Conservation (phyloP, 106 monocot species). For the Apostasia shenzhenica region DNA sequence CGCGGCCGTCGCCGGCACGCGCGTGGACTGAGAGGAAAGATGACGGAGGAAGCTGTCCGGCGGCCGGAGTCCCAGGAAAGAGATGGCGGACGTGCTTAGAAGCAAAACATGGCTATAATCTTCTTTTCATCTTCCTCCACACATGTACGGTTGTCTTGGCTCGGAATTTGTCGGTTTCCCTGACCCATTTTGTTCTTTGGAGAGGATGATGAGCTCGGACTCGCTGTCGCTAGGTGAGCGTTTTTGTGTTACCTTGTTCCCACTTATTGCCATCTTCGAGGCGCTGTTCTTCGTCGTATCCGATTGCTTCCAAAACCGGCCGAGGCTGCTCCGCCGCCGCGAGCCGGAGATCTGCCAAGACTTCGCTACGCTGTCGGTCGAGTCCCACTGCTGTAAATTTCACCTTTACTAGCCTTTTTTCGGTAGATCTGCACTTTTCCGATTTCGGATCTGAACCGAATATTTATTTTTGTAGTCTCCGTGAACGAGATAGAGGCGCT, state of each 20-base stretch:
- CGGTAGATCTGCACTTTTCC: background rate
- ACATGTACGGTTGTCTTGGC: too few species aligned
- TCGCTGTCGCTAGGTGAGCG: slow-evolving; percentile 37
- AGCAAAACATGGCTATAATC: too few species aligned
- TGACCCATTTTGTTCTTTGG: background rate
- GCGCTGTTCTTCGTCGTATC: slow-evolving; percentile 31
- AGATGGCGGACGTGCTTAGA: too few species aligned
- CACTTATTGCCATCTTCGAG: slow-evolving; percentile 49
- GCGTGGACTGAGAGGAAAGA: too few species aligned
- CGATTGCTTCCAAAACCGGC: slow-evolving; percentile 44
- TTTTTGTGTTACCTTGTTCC: slow-evolving; percentile 43
- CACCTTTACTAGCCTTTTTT: background rate
- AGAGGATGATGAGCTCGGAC: slow-evolving; percentile 20
- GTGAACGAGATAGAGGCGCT: slow-evolving; percentile 87
- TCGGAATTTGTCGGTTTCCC: too few species aligned
- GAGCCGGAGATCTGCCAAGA: slow-evolving; percentile 7
- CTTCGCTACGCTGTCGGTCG: slow-evolving; percentile 30
- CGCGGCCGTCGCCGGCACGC: too few species aligned
- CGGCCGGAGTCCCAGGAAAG: too few species aligned
- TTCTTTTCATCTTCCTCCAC: too few species aligned
- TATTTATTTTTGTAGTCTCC: slow-evolving; percentile 27
- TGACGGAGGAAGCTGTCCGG: too few species aligned
- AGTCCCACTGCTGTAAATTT: slow-evolving; percentile 30
- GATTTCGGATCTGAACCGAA: background rate
- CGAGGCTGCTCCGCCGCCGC: background rate